These are phyloP conservation scores for Bondarzewia mesenterica DNA, from an alignment of 1,284 basidiomycete genomes.

Conservation along the genomic window DNA sequence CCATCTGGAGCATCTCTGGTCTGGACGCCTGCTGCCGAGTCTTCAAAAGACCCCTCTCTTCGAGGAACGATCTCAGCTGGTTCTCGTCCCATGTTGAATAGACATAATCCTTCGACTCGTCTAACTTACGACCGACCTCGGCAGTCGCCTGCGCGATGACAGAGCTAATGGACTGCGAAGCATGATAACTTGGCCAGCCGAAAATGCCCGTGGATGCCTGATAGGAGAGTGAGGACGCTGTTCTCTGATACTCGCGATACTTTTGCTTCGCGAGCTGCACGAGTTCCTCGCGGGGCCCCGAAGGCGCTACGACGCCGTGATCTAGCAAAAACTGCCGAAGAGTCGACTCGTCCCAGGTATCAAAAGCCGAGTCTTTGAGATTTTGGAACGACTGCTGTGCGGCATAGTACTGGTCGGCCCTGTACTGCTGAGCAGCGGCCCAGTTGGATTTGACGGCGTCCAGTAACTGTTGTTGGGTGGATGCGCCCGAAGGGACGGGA, in stretches of 20 bases:
- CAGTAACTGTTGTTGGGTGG: conserved; percentile 39
- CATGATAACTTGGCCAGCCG: conserved; percentile 42
- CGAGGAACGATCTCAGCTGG: conserved; percentile 61
- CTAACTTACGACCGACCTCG: conserved; percentile 48
- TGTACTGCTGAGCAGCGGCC: conserved; percentile 49
- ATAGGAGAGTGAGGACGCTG: conserved; percentile 43
- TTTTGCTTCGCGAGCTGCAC: conserved; percentile 69
- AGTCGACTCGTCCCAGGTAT: conserved; percentile 75
- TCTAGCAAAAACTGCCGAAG: conserved; percentile 81
- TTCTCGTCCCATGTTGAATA: conserved; percentile 86
- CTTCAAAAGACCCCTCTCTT: conserved; percentile 67
- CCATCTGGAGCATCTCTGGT: conserved; percentile 61
- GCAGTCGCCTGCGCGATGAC: conserved; percentile 36
- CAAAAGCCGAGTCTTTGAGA: conserved; percentile 39
- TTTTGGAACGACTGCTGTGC: conserved; percentile 65
- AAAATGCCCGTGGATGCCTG: conserved; percentile 50
- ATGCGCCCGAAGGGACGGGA: conserved; percentile 31
- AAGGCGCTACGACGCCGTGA: conserved; percentile 78
- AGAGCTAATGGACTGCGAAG: conserved; percentile 34
- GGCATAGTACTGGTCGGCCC: conserved; percentile 48
- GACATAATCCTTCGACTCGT: conserved; percentile 78
- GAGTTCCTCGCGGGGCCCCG: conserved; percentile 73
- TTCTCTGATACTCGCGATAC: conserved; percentile 49
- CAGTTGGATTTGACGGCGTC: conserved; percentile 58
- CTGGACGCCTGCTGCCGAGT: conserved; percentile 54